Evolutionary conservation across 768 basidiomycete genomes (phyloP), one percentile per base, ranked within the genome.

Genomic region (Russula ochroleuca): DNA sequence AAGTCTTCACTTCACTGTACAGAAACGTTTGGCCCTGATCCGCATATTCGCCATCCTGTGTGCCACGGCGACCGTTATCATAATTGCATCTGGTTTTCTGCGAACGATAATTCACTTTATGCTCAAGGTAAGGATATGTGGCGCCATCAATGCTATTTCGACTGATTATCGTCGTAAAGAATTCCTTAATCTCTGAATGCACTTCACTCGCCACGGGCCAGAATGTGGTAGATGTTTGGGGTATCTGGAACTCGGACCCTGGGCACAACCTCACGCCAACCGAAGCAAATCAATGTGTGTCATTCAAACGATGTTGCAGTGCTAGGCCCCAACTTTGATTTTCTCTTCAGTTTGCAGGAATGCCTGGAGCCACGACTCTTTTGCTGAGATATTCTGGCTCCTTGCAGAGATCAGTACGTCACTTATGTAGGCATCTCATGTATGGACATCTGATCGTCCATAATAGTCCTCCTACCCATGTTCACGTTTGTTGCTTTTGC

Each of bases 401-500:
- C 69, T 93, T 43, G 70, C 87, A 31, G 79, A 81, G 28, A 75
- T 81, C 43, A 25, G 91, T 92, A 72, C 67, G 86, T 73, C 2
- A 9, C 21, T 28, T 45, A 19, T 63, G 19, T 50, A 7, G 6
- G 41, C 43, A 21, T 23, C 2, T 21, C 28, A 14, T 21, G 38
- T 33, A 7, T 59, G 23, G 5, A 45, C 59, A 53, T 40, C 47
- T 60, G 21, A 48, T 21, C 21, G 43, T n/a, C 7, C 2, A 56
- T 41, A 33, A 2, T 68, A 89, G 86, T 84, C 53, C 69, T 88
- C 52, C 78, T 80, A 49, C 67, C 77, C 41, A 71, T 92, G 63
- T 90, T 92, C 78, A 80, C 82, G n/a, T 66, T 79, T 53, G 69
- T 90, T 68, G 82, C 85, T 2, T 88, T 87, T 71, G 78, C 80